These are phyloP conservation scores for Irpex sp. DNA, from an alignment of 1,284 basidiomycete genomes.

Conservation along the genomic window DNA sequence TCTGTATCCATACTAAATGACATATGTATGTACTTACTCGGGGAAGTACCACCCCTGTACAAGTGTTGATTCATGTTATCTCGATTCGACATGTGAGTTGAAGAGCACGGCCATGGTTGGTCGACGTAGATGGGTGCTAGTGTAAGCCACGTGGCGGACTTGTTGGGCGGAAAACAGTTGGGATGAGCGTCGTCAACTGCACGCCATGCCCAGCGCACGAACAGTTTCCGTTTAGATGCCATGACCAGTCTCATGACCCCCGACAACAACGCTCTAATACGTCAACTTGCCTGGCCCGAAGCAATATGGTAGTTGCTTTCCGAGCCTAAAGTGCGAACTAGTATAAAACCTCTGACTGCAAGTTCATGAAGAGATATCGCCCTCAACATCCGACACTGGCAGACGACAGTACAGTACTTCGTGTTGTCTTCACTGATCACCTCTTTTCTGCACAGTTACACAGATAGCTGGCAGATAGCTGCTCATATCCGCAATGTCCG, in stretches of 20 bases:
- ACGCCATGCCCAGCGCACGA: background rate
- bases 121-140: too few relatives aligned
- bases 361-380: too few relatives aligned
- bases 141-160: background rate
- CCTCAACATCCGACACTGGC: too few relatives aligned
- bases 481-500: conserved; percentile 1
- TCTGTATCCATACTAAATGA: background rate
- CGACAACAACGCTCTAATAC: background rate
- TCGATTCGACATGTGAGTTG: too few relatives aligned
- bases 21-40: background rate
- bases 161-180: background rate
- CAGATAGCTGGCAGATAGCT: too few relatives aligned
- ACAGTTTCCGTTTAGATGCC: conserved; percentile 4
- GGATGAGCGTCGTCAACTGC: background rate
- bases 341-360: background rate
- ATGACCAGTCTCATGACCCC: conserved; percentile 14
- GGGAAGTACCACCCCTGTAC: too few relatives aligned
- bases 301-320: background rate
- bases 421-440: too few relatives aligned
- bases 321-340: background rate
- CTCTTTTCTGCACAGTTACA: too few relatives aligned
- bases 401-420: too few relatives aligned
- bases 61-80: too few relatives aligned
- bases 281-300: background rate
- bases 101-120: too few relatives aligned